Percentiles rank a stretch among this genome's conserved stretches.
Conservation (phyloP, 2,329 filamentous ascomycete genomes). For the Sphaerulina musiva region DNA sequence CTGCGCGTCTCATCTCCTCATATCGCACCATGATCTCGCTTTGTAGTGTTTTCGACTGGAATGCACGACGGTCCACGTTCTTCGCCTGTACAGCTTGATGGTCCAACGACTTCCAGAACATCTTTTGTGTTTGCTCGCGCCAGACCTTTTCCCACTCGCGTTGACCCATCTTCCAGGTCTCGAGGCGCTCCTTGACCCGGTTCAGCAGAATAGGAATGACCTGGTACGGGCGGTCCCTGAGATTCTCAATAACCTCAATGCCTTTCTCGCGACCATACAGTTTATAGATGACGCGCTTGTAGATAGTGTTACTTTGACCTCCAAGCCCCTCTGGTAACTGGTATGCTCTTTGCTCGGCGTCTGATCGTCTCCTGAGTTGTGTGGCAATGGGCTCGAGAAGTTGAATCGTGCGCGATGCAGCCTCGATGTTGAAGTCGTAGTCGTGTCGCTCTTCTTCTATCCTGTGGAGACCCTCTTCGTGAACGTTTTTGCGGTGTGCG, state of each 20-base stretch:
- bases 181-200: slow-evolving; percentile 88
- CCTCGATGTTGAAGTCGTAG: slow-evolving; percentile 97
- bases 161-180: slow-evolving; percentile 95
- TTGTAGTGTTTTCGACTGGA: slow-evolving; percentile 82
- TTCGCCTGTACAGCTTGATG: slow-evolving; percentile 92
- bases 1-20: slow-evolving; percentile 74
- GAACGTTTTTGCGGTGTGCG: slow-evolving; percentile 92
- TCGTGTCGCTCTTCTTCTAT: slow-evolving; percentile 98
- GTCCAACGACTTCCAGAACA: slow-evolving; percentile 93
- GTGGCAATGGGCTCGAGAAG: slow-evolving; percentile 90
- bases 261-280: slow-evolving; percentile 84
- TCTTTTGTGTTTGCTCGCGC: slow-evolving; percentile 89
- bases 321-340: slow-evolving; percentile 76
- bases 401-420: slow-evolving; percentile 89
- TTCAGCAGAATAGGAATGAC: slow-evolving; percentile 85
- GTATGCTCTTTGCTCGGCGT: slow-evolving; percentile 60
- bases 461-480: slow-evolving; percentile 86
- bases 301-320: slow-evolving; percentile 91
- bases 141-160: slow-evolving; percentile 99
- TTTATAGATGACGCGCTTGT: slow-evolving; percentile 95
- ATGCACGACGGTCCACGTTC: slow-evolving; percentile 74
- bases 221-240: slow-evolving; percentile 75
- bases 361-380: slow-evolving; percentile 72
- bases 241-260: slow-evolving; percentile 74
- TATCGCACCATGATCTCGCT: slow-evolving; percentile 87